Percentiles rank a stretch among this genome's conserved stretches.
Conservation (phyloP, 1,139 yeast species). For the Scheffersomyces insectosa region DNA sequence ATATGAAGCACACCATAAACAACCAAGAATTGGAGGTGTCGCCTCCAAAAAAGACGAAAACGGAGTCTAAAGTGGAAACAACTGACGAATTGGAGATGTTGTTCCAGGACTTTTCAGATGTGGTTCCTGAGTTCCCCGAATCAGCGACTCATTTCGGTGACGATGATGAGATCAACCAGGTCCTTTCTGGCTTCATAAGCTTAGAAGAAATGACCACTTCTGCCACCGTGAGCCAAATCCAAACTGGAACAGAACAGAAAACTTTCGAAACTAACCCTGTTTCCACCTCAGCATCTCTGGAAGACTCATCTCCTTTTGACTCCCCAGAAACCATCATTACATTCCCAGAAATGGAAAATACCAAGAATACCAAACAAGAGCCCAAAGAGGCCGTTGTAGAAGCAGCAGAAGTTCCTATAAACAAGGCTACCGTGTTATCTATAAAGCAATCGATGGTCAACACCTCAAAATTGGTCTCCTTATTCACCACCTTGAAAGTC, state of each 20-base stretch:
- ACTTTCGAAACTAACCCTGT: no score
- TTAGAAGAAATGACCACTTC: not conserved
- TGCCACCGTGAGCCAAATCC: not conserved
- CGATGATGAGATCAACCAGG: slow-evolving; percentile 23
- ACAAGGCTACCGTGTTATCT: slow-evolving; percentile 22
- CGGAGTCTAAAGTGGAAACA: no score
- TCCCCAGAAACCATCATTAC: slow-evolving; percentile 14
- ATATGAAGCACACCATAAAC: not conserved
- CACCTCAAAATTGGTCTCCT: slow-evolving; percentile 25
- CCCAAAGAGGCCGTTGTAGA: slow-evolving; percentile 6
- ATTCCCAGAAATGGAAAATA: slow-evolving; percentile 12
- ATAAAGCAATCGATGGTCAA: slow-evolving; percentile 32
- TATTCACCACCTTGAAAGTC: slow-evolving; percentile 33
- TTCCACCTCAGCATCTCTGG: slow-evolving; percentile 7
- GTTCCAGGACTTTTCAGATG: not conserved
- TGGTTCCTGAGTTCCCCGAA: no score
- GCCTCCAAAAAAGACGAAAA: not conserved
- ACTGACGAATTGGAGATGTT: not conserved
- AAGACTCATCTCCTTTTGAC: slow-evolving; percentile 18
- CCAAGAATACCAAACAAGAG: slow-evolving; percentile 1
- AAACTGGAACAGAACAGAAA: no score
- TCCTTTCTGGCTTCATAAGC: slow-evolving; percentile 8
- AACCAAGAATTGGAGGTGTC: not conserved
- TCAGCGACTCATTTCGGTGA: slow-evolving; percentile 3
- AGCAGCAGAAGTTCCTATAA: slow-evolving; percentile 4